Evolutionary conservation across 2,329 filamentous ascomycete species (phyloP).

Genomic region (Verticillium dahliae): DNA sequence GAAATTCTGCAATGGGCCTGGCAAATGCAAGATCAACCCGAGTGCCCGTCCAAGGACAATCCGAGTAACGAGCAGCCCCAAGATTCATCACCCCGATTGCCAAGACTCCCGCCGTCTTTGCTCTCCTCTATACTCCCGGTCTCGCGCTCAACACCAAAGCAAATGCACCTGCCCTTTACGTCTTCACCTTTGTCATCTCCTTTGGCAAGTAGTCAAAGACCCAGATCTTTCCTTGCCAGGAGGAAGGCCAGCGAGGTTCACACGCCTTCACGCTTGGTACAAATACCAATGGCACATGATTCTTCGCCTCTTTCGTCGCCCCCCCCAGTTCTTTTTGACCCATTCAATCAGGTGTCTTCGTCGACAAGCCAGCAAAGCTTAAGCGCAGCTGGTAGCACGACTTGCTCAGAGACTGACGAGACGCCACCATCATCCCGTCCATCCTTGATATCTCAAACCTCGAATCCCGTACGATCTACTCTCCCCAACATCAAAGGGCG

Average conservation of each 20-base stretch:
- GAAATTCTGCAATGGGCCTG: not conserved
- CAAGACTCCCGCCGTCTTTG: not conserved
- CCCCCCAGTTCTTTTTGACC: slow-evolving; percentile 45
- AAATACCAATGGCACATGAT: slow-evolving; percentile 16
- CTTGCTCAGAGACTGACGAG: slow-evolving; percentile 38
- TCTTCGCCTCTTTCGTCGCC: slow-evolving; percentile 55
- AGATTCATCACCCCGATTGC: not conserved
- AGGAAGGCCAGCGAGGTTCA: not conserved
- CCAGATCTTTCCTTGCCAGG: not conserved
- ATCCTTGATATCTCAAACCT: slow-evolving; percentile 30
- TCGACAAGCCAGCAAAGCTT: slow-evolving; percentile 25
- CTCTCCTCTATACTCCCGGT: not conserved
- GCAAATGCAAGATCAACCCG: not conserved
- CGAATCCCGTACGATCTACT: slow-evolving; percentile 20
- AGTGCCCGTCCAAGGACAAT: not conserved
- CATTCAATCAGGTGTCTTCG: slow-evolving; percentile 32
- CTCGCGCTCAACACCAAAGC: not conserved
- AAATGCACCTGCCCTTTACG: not conserved
- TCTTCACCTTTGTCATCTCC: slow-evolving; percentile 30
- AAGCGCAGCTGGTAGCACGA: slow-evolving; percentile 27
- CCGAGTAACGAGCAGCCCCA: not conserved
- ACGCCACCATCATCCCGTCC: slow-evolving; percentile 32
- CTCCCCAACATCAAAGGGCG: slow-evolving; percentile 62
- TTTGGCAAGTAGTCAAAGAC: slow-evolving; percentile 13
- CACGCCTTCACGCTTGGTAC: not conserved